phyloP scores from a whole-genome alignment of 1,139 yeast species.

The Debaryomycetaceae sp. region DNA sequence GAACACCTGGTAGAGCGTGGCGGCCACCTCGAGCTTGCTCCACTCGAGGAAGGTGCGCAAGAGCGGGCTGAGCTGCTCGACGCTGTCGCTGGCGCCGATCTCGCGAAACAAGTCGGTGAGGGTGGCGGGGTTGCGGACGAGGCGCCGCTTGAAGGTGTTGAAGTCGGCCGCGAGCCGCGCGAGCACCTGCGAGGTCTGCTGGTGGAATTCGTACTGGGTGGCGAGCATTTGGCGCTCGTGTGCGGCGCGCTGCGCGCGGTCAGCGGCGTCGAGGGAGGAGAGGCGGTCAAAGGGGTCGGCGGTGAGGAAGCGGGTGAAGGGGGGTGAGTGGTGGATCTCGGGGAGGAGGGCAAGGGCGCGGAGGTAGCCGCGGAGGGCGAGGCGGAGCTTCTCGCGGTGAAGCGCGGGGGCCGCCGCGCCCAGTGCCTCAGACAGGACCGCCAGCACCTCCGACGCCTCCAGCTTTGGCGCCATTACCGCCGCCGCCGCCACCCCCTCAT shows the following conservation, averaged over 20 bases:
- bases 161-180: conserved; percentile 46
- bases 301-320: conserved; percentile 50
- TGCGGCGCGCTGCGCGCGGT: conserved; percentile 51
- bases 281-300: conserved; percentile 29
- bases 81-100: conserved; percentile 48
- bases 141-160: conserved; percentile 49
- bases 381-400: conserved; percentile 59
- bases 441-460: conserved; percentile 1
- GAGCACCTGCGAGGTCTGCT: conserved; percentile 48
- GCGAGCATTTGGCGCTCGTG: conserved; percentile 57
- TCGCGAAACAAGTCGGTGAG: conserved; percentile 56
- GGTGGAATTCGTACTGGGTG: conserved; percentile 73
- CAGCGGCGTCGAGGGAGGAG: conserved; percentile 43
- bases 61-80: conserved; percentile 64
- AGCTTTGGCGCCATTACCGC: not conserved
- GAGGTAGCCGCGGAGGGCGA: conserved; percentile 72
- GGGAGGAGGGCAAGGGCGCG: conserved; percentile 47
- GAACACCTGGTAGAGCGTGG: conserved; percentile 74
- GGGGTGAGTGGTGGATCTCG: conserved; percentile 50
- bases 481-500: conserved; percentile 18
- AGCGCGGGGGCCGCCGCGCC: too few species aligned
- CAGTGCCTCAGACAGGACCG: too few species aligned
- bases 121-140: conserved; percentile 46
- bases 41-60: conserved; percentile 71
- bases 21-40: conserved; percentile 78